These are phyloP conservation scores for Leccinum fibrillosum DNA, from an alignment of 768 basidiomycete species.

Conservation along the genomic window DNA sequence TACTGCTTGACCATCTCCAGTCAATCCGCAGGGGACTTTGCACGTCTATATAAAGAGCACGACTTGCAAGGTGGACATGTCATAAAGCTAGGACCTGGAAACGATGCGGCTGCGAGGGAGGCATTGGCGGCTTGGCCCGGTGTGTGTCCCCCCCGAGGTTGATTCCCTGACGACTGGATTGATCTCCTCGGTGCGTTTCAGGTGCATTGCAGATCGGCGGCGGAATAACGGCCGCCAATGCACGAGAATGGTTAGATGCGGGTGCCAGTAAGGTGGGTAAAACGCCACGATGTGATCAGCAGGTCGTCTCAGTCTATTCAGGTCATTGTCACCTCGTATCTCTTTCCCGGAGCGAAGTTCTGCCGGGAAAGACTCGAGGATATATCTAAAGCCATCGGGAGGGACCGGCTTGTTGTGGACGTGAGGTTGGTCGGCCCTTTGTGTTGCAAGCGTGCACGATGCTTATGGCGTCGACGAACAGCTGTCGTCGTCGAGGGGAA, in stretches of 20 bases:
- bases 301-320: conserved; percentile 31
- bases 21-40: conserved; percentile 76
- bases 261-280: conserved; percentile 83
- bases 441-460: neutral
- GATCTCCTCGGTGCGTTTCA: conserved; percentile 26
- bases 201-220: conserved; percentile 90
- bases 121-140: conserved; percentile 86
- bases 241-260: conserved; percentile 75
- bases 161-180: neutral
- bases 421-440: conserved; percentile 61
- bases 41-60: conserved; percentile 68
- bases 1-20: conserved; percentile 38
- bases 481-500: conserved; percentile 74
- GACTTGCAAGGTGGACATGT: conserved; percentile 86
- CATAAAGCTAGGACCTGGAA: conserved; percentile 90
- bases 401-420: conserved; percentile 89
- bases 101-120: conserved; percentile 84
- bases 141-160: conserved; percentile 21
- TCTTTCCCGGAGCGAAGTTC: conserved; percentile 85
- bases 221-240: conserved; percentile 82
- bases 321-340: conserved; percentile 97
- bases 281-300: neutral
- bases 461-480: conserved; percentile 29
- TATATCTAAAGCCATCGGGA: conserved; percentile 66
- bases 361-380: conserved; percentile 64